phyloP scores from a whole-genome alignment of 495 filamentous ascomycete genomes.

The Articulospora tetracladia region DNA sequence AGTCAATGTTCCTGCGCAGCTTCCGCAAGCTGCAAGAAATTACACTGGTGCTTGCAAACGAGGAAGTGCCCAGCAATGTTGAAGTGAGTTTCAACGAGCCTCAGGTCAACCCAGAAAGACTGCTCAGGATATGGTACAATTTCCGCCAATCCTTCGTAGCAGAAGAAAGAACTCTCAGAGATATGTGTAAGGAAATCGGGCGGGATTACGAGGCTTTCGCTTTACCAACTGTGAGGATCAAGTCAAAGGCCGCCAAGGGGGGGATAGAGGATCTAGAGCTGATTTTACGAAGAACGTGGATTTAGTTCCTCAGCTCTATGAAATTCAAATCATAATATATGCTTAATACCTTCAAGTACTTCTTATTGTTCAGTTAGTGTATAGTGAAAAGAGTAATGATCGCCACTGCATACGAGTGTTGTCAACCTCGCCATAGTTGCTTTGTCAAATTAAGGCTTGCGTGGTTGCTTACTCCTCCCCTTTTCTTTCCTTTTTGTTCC shows the following conservation, averaged over 20 bases:
- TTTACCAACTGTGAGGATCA: constrained; percentile 15
- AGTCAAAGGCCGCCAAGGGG: not conserved
- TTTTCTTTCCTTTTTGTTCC: not conserved
- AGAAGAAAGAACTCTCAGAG: constrained; percentile 18
- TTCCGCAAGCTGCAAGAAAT: constrained; percentile 38
- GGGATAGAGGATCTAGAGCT: not conserved
- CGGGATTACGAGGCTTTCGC: constrained; percentile 14
- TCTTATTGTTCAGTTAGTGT: not conserved
- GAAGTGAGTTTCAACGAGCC: constrained; percentile 12
- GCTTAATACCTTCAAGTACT: not conserved
- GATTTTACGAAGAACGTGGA: not conserved
- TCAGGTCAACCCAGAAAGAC: constrained; percentile 12
- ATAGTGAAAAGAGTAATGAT: not conserved
- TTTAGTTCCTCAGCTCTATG: not conserved
- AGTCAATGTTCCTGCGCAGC: constrained; percentile 39
- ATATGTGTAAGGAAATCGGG: constrained; percentile 12
- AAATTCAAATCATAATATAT: not conserved
- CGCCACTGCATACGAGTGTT: not conserved
- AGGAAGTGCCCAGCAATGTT: not conserved
- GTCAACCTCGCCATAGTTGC: not conserved
- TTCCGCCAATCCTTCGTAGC: constrained; percentile 19
- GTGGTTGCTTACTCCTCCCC: not conserved
- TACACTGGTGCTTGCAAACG: constrained; percentile 28
- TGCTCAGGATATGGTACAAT: constrained; percentile 19
- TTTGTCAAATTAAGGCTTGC: not conserved